Base-by-base conservation (phyloP, 352 stramenopile species). In the Phytophthora hybrid region DNA sequence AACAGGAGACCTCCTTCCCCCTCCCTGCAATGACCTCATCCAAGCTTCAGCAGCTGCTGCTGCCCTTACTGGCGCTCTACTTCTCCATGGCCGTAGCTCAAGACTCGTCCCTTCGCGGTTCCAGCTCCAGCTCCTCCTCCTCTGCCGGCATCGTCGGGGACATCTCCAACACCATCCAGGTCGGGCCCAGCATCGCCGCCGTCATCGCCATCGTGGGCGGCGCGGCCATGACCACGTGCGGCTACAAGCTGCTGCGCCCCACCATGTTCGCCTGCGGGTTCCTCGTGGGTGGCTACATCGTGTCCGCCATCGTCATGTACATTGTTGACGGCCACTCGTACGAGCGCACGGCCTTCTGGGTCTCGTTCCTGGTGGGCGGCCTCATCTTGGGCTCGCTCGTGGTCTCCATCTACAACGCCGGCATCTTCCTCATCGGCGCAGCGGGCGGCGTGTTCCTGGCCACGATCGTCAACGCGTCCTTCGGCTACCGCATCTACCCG, bases 231-330 rank as follows among this genome's bases (percentile, higher is more conserved):
- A 74, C 68, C 23, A 75, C 79, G 13, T 88, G 70, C 19, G 84
- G 84, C 56, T 88, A 80, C 68, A 82, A 82, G 29, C 60, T 90
- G 4, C 67, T 92, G 26, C 84, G 84, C 16, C 84, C 82, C 39
- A 82, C 83, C 21, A 89, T 90, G 80, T 92, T 92, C 58, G 66
- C 80, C 19, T 88, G 82, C 56, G 84, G 82, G 8, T 90, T 90
- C 71, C 70, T 89, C 56, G 81, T 88, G 1, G 84, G 84, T 7
- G 80, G 81, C 29, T 82, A 88, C 59, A 64, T 86, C 21, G 59
- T 82, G 4, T 85, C 82, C 14, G 79, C 76, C 16, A 61, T 87
- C 26, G 79, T 84, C 13, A 46, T 74, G 65, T 81, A 81, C 62
- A 76, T 79, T 29, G 80, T 88, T 57, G 63, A 83, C 51, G 69